phyloP scores from a whole-genome alignment of 352 stramenopile genomes.

The Phytophthora cryptogea region DNA sequence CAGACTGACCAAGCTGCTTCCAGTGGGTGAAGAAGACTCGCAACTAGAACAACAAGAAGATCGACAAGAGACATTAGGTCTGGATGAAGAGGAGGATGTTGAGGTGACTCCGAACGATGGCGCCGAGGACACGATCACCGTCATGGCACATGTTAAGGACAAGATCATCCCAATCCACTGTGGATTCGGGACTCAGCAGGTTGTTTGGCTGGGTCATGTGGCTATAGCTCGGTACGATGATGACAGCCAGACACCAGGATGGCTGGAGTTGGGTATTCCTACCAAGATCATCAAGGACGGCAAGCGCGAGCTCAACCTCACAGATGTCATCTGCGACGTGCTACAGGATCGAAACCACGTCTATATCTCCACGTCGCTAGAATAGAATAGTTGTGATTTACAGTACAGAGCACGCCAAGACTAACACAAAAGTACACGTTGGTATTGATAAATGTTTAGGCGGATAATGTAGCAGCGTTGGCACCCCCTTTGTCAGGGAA shows the following conservation, averaged over 20 bases:
- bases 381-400: slow-evolving; percentile 14
- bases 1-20: slow-evolving; percentile 1
- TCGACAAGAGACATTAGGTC: neutral
- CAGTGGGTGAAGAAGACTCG: slow-evolving; percentile 11
- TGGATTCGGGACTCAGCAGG: slow-evolving; percentile 73
- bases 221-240: slow-evolving; percentile 75
- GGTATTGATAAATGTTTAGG: slow-evolving; percentile 37
- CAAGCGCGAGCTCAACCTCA: slow-evolving; percentile 51
- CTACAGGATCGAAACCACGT: slow-evolving; percentile 61
- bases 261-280: slow-evolving; percentile 55
- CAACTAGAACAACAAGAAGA: slow-evolving; percentile 9
- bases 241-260: slow-evolving; percentile 43
- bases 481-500: slow-evolving; percentile 51
- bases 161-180: slow-evolving; percentile 76
- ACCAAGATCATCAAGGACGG: slow-evolving; percentile 47
- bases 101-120: slow-evolving; percentile 49
- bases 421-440: slow-evolving; percentile 27
- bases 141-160: slow-evolving; percentile 69
- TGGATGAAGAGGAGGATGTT: slow-evolving; percentile 12
- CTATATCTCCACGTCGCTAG: slow-evolving; percentile 63
- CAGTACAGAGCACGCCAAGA: neutral
- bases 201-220: slow-evolving; percentile 74
- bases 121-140: slow-evolving; percentile 54
- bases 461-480: slow-evolving; percentile 29
- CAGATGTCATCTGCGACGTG: slow-evolving; percentile 74